Conservation (phyloP, 1,139 yeast species). For the Debaryomyces psychrophilus region DNA sequence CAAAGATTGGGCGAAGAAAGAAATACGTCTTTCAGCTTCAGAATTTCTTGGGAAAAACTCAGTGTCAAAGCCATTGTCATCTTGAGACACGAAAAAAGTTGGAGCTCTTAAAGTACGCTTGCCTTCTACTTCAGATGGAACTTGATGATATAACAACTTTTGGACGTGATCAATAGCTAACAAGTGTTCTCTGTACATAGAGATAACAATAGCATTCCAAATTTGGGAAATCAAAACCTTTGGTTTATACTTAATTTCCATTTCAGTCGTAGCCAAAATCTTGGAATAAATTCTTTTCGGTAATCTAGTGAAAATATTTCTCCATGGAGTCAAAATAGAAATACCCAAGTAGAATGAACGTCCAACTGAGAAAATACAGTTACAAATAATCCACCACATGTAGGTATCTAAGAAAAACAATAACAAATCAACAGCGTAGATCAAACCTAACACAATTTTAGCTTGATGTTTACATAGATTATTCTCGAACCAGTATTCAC, state of each 20-base stretch:
- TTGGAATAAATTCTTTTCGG: conserved; percentile 98
- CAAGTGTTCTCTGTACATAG: conserved; percentile 98
- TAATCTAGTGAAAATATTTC: conserved; percentile 94
- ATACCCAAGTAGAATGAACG: conserved; percentile 98
- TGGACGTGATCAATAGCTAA: conserved; percentile 98
- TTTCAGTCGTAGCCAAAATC: conserved; percentile 95
- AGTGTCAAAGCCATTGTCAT: conserved; percentile 90
- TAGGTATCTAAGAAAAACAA: conserved; percentile 98
- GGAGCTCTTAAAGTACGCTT: conserved; percentile 98
- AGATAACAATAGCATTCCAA: conserved; percentile 97
- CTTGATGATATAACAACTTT: conserved; percentile 94
- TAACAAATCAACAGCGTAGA: conserved; percentile 88
- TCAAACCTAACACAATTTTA: conserved; percentile 83
- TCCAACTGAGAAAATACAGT: conserved; percentile 94
- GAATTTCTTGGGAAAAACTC: conserved; percentile 96
- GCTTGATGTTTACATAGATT: conserved; percentile 82
- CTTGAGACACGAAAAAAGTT: conserved; percentile 96
- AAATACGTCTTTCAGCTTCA: conserved; percentile 98
- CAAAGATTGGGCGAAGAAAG: conserved; percentile 97
- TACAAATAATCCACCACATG: conserved; percentile 96
- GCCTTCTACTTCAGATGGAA: conserved; percentile 96
- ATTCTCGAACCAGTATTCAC: conserved; percentile 87
- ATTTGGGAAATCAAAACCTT: conserved; percentile 97
- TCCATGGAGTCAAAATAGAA: conserved; percentile 98
- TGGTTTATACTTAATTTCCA: conserved; percentile 98